Conservation (phyloP, 352 stramenopile species). For the Globisporangium spinosum region DNA sequence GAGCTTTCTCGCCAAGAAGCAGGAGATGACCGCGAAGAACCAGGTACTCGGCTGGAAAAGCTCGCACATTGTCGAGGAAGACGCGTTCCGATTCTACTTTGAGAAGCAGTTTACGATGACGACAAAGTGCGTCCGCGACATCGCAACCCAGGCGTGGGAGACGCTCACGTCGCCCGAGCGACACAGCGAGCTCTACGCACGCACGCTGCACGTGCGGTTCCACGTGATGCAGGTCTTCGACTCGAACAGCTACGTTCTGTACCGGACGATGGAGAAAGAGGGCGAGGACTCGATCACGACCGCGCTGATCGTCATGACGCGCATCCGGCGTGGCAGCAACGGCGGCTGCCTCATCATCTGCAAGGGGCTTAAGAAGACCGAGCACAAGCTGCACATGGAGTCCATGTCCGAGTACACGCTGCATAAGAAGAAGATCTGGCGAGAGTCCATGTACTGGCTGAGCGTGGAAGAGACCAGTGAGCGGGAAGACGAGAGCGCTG, state of each 20-base stretch:
- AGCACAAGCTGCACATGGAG: constrained; percentile 46
- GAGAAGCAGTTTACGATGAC: constrained; percentile 37
- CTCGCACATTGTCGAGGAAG: constrained; percentile 43
- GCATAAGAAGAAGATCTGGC: constrained; percentile 52
- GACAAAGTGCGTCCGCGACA: constrained; percentile 21
- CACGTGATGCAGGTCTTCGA: constrained; percentile 57
- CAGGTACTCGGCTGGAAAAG: constrained; percentile 50
- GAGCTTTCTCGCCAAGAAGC: constrained; percentile 33
- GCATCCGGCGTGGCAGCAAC: constrained; percentile 34
- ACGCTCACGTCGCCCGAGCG: constrained; percentile 39
- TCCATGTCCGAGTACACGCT: constrained; percentile 39
- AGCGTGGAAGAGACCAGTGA: constrained; percentile 33
- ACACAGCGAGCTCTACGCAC: constrained; percentile 49
- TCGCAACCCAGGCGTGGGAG: constrained; percentile 38
- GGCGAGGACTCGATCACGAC: constrained; percentile 56
- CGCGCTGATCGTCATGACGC: constrained; percentile 53
- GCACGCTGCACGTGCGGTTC: constrained; percentile 48
- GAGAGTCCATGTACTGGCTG: constrained; percentile 59
- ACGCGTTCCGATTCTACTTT: constrained; percentile 54
- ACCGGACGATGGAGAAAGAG: constrained; percentile 57
- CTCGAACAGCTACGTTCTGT: constrained; percentile 48
- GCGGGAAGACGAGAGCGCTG: constrained; percentile 10
- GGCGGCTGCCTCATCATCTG: constrained; percentile 47
- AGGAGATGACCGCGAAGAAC: constrained; percentile 45
- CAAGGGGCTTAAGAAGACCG: constrained; percentile 45